Conservation (phyloP, 257 asterid species). For the Solanum verrucosum region DNA sequence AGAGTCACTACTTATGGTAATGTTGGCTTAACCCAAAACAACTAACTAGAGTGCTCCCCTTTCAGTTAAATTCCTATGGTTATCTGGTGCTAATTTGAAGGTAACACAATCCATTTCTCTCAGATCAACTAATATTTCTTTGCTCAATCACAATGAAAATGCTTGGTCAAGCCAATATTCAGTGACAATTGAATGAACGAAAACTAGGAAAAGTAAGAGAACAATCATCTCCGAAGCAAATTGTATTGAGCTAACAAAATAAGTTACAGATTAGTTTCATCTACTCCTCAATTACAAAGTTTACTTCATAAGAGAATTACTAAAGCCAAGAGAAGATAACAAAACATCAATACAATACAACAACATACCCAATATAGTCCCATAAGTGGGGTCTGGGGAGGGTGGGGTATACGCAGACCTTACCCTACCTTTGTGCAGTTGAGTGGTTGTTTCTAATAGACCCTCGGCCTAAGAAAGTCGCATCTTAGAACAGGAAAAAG, state of each 20-base stretch:
- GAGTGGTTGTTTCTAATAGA: neutral
- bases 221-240: neutral
- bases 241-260: neutral
- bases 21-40: no score
- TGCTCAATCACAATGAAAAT: neutral
- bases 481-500: neutral
- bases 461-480: neutral
- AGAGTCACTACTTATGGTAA: no score
- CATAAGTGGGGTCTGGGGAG: neutral
- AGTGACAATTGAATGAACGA: neutral
- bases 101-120: neutral
- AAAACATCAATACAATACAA: neutral
- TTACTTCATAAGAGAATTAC: neutral
- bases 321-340: neutral
- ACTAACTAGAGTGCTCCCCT: no score
- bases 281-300: neutral
- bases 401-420: neutral
- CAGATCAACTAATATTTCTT: neutral
- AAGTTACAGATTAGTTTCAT: neutral
- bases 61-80: no score
- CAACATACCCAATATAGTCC: neutral
- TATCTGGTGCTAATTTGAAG: neutral
- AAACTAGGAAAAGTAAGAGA: neutral
- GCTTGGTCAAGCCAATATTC: neutral
- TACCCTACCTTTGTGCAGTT: neutral